These are phyloP conservation scores for Suillus sp. DNA, from an alignment of 768 basidiomycete species.

Conservation along the genomic window DNA sequence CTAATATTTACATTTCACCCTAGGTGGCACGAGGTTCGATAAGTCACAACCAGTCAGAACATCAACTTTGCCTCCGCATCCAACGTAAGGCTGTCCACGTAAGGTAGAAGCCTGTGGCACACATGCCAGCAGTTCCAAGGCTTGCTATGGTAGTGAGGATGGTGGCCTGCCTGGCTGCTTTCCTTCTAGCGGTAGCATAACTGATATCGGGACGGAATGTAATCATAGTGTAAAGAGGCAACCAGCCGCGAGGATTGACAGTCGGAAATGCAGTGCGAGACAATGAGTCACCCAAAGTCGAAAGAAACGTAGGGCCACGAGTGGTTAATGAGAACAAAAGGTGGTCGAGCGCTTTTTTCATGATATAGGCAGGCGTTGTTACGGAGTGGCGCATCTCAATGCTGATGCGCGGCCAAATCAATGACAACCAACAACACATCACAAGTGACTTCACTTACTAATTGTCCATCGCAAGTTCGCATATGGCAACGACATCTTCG, in stretches of 20 bases:
- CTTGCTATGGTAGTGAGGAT: conserved; percentile 57
- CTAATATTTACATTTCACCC: conserved; percentile 26
- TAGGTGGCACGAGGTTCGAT: conserved; percentile 35
- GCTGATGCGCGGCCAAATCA: conserved; percentile 45
- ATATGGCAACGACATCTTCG: conserved; percentile 88
- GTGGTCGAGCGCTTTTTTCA: conserved; percentile 81
- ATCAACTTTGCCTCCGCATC: conserved; percentile 24
- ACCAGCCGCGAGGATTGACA: conserved; percentile 72
- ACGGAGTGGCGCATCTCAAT: conserved; percentile 95
- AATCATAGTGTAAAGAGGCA: conserved; percentile 95
- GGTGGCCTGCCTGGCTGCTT: conserved; percentile 67
- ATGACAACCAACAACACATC: conserved; percentile 28
- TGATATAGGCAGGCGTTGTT: conserved; percentile 74
- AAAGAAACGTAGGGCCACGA: conserved; percentile 47
- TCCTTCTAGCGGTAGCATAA: conserved; percentile 78
- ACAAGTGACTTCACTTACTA: conserved; percentile 65
- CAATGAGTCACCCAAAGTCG: conserved; percentile 48
- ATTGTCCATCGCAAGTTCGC: conserved; percentile 92
- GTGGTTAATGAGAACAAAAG: conserved; percentile 65
- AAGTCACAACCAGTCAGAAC: conserved; percentile 29
- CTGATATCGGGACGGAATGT: conserved; percentile 96
- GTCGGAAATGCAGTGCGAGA: conserved; percentile 60
- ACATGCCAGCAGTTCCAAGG: conserved; percentile 47
- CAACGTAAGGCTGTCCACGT: conserved; percentile 23
- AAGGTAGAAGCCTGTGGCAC: conserved; percentile 44